Base-by-base conservation (phyloP, 805 yeast genomes). In the Saturnispora saitoi region DNA sequence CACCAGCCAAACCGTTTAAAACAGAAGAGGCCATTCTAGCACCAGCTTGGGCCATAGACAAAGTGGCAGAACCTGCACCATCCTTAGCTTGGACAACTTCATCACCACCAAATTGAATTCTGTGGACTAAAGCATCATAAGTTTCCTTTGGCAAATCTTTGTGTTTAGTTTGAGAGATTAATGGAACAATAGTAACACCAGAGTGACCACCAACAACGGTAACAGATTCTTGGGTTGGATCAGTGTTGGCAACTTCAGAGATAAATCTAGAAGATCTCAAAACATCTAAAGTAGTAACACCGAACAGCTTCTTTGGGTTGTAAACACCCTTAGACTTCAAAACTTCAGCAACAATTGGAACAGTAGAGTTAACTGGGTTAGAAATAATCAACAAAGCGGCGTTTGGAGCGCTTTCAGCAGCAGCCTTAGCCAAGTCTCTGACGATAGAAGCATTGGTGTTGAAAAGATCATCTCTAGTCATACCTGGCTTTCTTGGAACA, bases 1-100 rank as follows among this genome's bases (percentile, higher is more conserved):
- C 74, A 56, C 76, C 77, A 32, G 70, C 63, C 47, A 68, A 72
- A 65, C 70, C 81, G 65, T 74, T 70, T 65, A 85, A 71, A 50
- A 85, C 77, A 45, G 83, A 72, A 60, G 77, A 78, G 46, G 88
- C 83, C 58, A 85, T 78, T 64, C 80, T 77, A 64, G 81, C 85
- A 61, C 90, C 91, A 42, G 91, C 90, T 61, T 81, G 83, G 9
- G 97, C 97, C 97, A 90, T 91, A 29, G 95, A 86, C 56, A 90
- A 75, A 32, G 98, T 90, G 49, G 97, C 97, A 43, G 96, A 86
- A 37, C 97, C 97, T 46, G 82, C 82, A 55, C 97, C 97, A 59
- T 86, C 83, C 73, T 90, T 90, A 49, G 97, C 97, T 71, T 85
- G 75, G 55, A 90, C 98, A 43, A 90, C 95, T 69, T 91, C 97